phyloP scores from a whole-genome alignment of 192 early-diverging fungal species.

The Gigaspora rosea region DNA sequence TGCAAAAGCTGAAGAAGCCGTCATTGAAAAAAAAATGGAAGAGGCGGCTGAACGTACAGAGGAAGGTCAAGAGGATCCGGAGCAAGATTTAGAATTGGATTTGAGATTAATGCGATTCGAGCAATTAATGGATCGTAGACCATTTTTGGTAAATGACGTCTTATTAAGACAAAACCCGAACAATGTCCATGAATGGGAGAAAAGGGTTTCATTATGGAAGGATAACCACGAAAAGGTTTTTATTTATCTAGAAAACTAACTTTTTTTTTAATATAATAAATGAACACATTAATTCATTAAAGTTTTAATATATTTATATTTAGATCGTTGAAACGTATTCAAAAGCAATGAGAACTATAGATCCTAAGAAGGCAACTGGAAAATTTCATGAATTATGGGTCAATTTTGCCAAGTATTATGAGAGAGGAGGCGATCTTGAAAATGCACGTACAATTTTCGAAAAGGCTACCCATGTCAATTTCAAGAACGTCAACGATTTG shows the following conservation, averaged over 20 bases:
- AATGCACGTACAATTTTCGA: slow-evolving; percentile 81
- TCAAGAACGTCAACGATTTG: slow-evolving; percentile 78
- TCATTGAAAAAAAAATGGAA: slow-evolving; percentile 77
- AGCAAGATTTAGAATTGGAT: slow-evolving; percentile 72
- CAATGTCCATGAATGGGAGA: slow-evolving; percentile 90
- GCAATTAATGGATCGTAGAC: slow-evolving; percentile 86
- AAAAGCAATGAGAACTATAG: slow-evolving; percentile 69
- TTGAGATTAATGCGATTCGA: slow-evolving; percentile 86
- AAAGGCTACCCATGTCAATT: slow-evolving; percentile 79
- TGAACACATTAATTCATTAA: neutral
- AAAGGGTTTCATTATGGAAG: slow-evolving; percentile 74
- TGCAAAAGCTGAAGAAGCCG: slow-evolving; percentile 85
- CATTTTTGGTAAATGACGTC: slow-evolving; percentile 94
- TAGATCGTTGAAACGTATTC: slow-evolving; percentile 75
- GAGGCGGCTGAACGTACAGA: slow-evolving; percentile 56
- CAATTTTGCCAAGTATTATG: slow-evolving; percentile 82
- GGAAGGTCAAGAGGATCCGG: slow-evolving; percentile 47
- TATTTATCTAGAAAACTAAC: no score
- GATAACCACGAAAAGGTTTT: slow-evolving; percentile 52
- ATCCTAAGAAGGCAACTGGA: slow-evolving; percentile 77
- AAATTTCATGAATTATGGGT: slow-evolving; percentile 81
- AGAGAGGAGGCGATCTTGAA: slow-evolving; percentile 58
- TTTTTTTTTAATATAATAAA: no score
- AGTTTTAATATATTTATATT: neutral
- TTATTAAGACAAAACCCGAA: slow-evolving; percentile 88